Percentiles rank a stretch among this genome's conserved stretches.
Conservation (phyloP, 805 yeast species). For the Starmerella geochares region DNA sequence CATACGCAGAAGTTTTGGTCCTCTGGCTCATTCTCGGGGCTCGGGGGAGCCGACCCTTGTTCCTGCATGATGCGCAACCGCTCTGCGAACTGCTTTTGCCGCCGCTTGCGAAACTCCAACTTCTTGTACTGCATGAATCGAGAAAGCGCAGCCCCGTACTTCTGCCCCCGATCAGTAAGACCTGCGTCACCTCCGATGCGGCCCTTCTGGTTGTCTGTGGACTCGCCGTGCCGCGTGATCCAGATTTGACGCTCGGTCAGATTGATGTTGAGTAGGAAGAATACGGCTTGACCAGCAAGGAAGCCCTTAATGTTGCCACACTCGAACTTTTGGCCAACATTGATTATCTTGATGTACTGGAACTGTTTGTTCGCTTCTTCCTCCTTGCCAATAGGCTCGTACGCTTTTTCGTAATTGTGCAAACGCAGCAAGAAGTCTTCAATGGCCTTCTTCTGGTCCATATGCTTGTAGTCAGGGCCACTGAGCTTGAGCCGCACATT, state of each 20-base stretch:
- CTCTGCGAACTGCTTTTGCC: slow-evolving; percentile 44
- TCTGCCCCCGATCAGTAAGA: slow-evolving; percentile 67
- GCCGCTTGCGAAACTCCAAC: slow-evolving; percentile 53
- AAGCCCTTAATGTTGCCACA: slow-evolving; percentile 83
- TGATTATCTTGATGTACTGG: slow-evolving; percentile 90
- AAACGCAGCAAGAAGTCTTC: slow-evolving; percentile 74
- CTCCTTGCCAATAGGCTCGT: slow-evolving; percentile 76
- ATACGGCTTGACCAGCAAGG: slow-evolving; percentile 84
- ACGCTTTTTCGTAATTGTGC: slow-evolving; percentile 74
- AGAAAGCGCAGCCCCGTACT: slow-evolving; percentile 62
- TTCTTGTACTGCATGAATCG: slow-evolving; percentile 65
- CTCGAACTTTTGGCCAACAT: slow-evolving; percentile 88
- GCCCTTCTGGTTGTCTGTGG: slow-evolving; percentile 73
- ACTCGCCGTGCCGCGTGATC: slow-evolving; percentile 93
- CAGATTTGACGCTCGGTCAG: slow-evolving; percentile 82
- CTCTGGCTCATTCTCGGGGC: slow-evolving; percentile 34
- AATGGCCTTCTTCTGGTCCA: slow-evolving; percentile 73
- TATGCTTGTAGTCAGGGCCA: slow-evolving; percentile 85
- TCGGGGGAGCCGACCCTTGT: slow-evolving; percentile 30
- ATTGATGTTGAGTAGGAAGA: slow-evolving; percentile 80
- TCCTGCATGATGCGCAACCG: slow-evolving; percentile 36
- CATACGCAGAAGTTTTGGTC: slow-evolving; percentile 82
- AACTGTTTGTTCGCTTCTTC: slow-evolving; percentile 53
- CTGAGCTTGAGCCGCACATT: slow-evolving; percentile 75
- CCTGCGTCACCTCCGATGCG: slow-evolving; percentile 85